Evolutionary conservation across 192 early-diverging fungal genomes (phyloP), one percentile per base, ranked within the genome.

Genomic region (Coemansia sp.): DNA sequence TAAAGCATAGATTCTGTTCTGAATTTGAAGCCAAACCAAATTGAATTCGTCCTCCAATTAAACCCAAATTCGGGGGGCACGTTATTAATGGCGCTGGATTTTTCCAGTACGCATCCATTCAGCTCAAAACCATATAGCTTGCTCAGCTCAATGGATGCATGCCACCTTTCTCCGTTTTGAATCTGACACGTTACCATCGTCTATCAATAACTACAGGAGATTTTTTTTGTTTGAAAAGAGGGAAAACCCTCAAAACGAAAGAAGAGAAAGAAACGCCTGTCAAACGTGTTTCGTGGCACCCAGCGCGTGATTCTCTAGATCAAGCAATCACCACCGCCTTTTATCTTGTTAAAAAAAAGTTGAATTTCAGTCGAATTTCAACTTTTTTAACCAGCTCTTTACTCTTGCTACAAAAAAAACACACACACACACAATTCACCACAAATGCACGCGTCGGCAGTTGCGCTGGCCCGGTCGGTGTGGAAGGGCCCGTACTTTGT

Each of bases 401-500:
- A n/a, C n/a, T n/a, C n/a, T n/a, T n/a, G n/a, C n/a, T n/a, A n/a
- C n/a, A n/a, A n/a, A n/a, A n/a, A n/a, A n/a, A n/a, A n/a, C n/a
- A n/a, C n/a, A n/a, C n/a, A n/a, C n/a, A n/a, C n/a, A n/a, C n/a
- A n/a, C n/a, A n/a, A n/a, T n/a, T n/a, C n/a, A n/a, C n/a, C n/a
- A n/a, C 2, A 24, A 62, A 77, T 77, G 68, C 68, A 38, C 24
- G 24, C 46, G 3, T 57, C 74, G 24, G 18, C 62, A 16, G 69
- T 63, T 22, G 45, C 56, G 2, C 28, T 62, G 47, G 61, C 69
- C 54, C 87, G 89, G 65, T 83, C 89, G 29, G 84, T 83, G 33
- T 89, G 89, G 89, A 90, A 90, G 63, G 81, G 81, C 6, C 81
- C 81, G 22, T 80, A 59, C 52, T 77, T 69, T 51, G 81, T 82